Conservation (phyloP, 2,329 filamentous ascomycete genomes). For the Clarireedia hainanense region DNA sequence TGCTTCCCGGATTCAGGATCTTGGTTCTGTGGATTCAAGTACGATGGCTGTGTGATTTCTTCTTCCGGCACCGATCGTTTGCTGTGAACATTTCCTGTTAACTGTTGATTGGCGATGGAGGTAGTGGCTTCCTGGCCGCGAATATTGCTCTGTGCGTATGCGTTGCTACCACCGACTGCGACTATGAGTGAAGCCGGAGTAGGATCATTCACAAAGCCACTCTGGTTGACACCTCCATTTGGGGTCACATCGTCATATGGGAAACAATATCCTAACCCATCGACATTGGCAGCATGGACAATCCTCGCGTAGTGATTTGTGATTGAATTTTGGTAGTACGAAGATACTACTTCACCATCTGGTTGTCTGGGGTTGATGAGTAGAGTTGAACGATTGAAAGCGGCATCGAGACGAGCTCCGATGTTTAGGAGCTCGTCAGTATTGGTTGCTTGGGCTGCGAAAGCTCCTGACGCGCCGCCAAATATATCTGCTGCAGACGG, state of each 20-base stretch:
- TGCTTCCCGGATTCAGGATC: slow-evolving; percentile 13
- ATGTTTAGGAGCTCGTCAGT: slow-evolving; percentile 46
- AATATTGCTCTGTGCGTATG: slow-evolving; percentile 9
- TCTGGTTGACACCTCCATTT: slow-evolving; percentile 47
- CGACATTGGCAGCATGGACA: slow-evolving; percentile 51
- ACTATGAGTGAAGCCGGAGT: slow-evolving; percentile 11
- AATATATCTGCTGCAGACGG: slow-evolving; percentile 58
- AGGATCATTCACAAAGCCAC: slow-evolving; percentile 48
- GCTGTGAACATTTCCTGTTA: no score
- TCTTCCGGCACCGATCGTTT: slow-evolving; percentile 6
- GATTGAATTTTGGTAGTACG: slow-evolving; percentile 45
- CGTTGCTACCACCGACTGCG: slow-evolving; percentile 18
- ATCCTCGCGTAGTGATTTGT: slow-evolving; percentile 64
- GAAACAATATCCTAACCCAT: slow-evolving; percentile 59
- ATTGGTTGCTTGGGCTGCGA: slow-evolving; percentile 32
- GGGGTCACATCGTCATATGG: slow-evolving; percentile 63
- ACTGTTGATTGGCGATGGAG: background rate
- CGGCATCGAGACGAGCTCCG: slow-evolving; percentile 66
- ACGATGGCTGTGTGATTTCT: slow-evolving; percentile 3
- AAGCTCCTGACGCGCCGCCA: slow-evolving; percentile 54
- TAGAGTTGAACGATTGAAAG: slow-evolving; percentile 67
- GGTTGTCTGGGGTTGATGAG: slow-evolving; percentile 45
- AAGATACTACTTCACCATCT: slow-evolving; percentile 36
- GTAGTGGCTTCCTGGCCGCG: background rate
- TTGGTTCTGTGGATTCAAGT: slow-evolving; percentile 1